phyloP scores from a whole-genome alignment of 2,329 filamentous ascomycete genomes.

The Dendryphion nanum region DNA sequence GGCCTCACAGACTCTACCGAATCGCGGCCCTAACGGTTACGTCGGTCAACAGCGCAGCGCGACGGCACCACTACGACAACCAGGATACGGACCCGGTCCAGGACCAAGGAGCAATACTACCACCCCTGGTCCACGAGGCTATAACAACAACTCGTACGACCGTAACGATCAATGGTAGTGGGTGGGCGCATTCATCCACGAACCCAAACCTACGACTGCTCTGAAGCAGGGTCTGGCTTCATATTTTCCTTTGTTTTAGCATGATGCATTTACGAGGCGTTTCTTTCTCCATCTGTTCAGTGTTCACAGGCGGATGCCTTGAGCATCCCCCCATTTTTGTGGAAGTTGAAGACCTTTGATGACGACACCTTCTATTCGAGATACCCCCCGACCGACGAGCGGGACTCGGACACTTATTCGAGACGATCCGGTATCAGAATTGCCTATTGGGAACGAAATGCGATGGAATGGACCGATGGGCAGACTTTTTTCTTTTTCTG shows the following conservation, averaged over 20 bases:
- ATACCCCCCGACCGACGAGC: no score
- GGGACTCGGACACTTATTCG: no score
- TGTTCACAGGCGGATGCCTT: no score
- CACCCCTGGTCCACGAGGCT: slow-evolving; percentile 15
- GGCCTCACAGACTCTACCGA: slow-evolving; percentile 30
- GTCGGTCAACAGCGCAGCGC: slow-evolving; percentile 32
- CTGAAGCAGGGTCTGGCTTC: neutral
- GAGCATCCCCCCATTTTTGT: no score
- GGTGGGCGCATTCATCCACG: neutral
- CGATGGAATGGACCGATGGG: no score
- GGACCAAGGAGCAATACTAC: slow-evolving; percentile 15
- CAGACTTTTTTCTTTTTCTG: no score
- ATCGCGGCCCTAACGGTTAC: slow-evolving; percentile 23
- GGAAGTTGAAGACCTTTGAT: no score
- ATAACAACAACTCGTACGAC: slow-evolving; percentile 13
- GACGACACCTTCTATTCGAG: no score
- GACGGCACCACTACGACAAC: slow-evolving; percentile 33
- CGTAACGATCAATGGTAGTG: neutral
- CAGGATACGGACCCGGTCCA: slow-evolving; percentile 21
- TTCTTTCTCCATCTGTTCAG: neutral
- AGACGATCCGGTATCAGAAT: no score
- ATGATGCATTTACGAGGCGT: slow-evolving; percentile 1
- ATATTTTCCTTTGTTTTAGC: slow-evolving; percentile 1
- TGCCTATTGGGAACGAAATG: no score
- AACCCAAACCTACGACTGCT: neutral